phyloP scores from a whole-genome alignment of 371 early-diverging fungal genomes.

The Basidiobolus meristosporus region DNA sequence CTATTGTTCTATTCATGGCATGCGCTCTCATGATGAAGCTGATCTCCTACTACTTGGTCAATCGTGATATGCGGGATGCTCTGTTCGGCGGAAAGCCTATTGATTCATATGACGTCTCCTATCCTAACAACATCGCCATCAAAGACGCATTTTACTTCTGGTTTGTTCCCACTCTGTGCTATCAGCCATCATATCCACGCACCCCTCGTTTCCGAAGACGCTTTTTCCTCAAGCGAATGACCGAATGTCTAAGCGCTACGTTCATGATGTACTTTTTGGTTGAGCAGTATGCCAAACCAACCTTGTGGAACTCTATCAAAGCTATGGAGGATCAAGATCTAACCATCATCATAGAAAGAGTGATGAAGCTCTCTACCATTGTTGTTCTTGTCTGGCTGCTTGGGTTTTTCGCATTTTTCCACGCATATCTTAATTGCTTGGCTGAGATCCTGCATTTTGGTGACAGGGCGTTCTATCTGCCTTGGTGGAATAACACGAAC shows the following conservation, averaged over 20 bases:
- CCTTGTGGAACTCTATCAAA: conserved; percentile 46
- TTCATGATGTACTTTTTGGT: conserved; percentile 64
- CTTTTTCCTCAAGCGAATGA: conserved; percentile 60
- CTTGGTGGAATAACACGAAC: conserved; percentile 83
- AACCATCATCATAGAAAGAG: conserved; percentile 54
- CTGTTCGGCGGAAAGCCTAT: conserved; percentile 11
- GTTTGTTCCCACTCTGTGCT: conserved; percentile 73
- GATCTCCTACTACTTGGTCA: conserved; percentile 54
- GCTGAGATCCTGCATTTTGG: conserved; percentile 74
- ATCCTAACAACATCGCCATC: conserved; percentile 56
- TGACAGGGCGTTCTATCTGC: conserved; percentile 73
- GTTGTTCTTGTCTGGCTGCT: conserved; percentile 71
- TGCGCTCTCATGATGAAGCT: conserved; percentile 55
- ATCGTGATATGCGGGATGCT: conserved; percentile 34
- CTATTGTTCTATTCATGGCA: conserved; percentile 31
- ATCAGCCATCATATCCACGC: conserved; percentile 75
- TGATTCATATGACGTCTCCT: conserved; percentile 25
- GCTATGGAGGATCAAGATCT: conserved; percentile 44
- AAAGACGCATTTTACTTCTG: conserved; percentile 55
- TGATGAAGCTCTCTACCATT: conserved; percentile 66
- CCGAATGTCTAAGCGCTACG: conserved; percentile 37
- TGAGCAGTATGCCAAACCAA: conserved; percentile 72
- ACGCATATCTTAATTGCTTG: conserved; percentile 55
- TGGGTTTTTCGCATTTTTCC: conserved; percentile 82
- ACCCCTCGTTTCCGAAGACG: conserved; percentile 37